Evolutionary conservation across 2,329 filamentous ascomycete species (phyloP).

Genomic region (Ilyonectria destructans): DNA sequence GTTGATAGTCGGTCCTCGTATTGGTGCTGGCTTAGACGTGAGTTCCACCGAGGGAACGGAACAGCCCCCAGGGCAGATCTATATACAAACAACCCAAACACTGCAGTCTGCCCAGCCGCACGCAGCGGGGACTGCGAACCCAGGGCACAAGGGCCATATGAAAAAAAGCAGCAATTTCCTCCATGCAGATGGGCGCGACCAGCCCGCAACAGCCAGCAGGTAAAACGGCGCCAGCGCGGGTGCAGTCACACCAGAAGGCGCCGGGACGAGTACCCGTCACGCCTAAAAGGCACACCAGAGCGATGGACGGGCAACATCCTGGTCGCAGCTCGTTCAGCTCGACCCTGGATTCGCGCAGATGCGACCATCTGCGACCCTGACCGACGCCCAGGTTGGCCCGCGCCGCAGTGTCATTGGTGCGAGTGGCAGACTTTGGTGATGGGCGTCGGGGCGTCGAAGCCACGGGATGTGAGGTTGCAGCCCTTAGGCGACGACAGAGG

Average conservation of each 20-base stretch:
- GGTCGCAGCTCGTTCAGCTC: slow-evolving; percentile 18
- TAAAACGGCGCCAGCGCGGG: neutral
- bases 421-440: neutral
- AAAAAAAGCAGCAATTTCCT: neutral
- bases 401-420: neutral
- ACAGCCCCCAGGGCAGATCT: neutral
- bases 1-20: neutral
- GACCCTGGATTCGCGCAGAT: slow-evolving; percentile 1
- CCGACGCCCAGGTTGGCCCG: neutral
- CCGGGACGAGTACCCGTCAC: neutral
- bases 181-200: neutral
- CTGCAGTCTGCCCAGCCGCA: neutral
- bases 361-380: neutral
- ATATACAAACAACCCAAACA: neutral
- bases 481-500: neutral
- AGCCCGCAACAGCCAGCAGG: neutral
- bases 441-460: neutral
- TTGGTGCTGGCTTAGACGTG: neutral
- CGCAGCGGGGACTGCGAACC: neutral
- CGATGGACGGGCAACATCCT: neutral
- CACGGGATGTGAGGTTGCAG: neutral
- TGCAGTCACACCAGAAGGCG: neutral
- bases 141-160: too few relatives aligned
- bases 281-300: neutral
- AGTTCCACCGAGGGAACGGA: neutral